Percentiles rank a stretch among this genome's conserved stretches.
These are phyloP conservation scores for Phytophthora pisi DNA, from an alignment of 352 stramenopile species.

Conservation along the genomic window DNA sequence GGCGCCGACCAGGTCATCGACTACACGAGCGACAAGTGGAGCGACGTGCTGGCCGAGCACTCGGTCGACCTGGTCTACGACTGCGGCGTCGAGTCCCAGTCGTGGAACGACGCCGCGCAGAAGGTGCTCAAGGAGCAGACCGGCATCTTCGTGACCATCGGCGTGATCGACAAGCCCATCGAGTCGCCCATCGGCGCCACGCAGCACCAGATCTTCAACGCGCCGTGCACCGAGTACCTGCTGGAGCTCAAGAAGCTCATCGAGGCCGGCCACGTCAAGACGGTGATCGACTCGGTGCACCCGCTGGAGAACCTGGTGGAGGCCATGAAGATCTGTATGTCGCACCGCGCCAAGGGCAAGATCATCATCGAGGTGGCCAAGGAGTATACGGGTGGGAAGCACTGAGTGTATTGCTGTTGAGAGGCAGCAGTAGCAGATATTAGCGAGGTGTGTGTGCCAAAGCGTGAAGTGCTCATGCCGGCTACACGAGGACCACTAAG, in stretches of 20 bases:
- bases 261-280: constrained; percentile 40
- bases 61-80: not conserved
- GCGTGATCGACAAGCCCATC: constrained; percentile 40
- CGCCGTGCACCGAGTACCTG: constrained; percentile 9
- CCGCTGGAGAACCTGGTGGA: constrained; percentile 57
- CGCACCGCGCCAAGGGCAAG: constrained; percentile 61
- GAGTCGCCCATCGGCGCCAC: constrained; percentile 59
- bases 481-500: not conserved
- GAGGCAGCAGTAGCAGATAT: not conserved
- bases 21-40: constrained; percentile 60
- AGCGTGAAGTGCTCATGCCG: not conserved
- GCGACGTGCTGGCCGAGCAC: constrained; percentile 27
- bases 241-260: constrained; percentile 45
- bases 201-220: constrained; percentile 27
- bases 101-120: constrained; percentile 43
- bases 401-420: not conserved
- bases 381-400: constrained; percentile 13
- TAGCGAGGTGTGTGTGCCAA: not conserved
- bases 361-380: constrained; percentile 61
- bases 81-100: constrained; percentile 28
- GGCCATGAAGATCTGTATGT: constrained; percentile 59
- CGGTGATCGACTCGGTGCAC: constrained; percentile 54
- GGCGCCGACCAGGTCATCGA: constrained; percentile 61
- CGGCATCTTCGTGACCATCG: constrained; percentile 42
- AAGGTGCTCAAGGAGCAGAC: constrained; percentile 43